These are phyloP conservation scores for Eucalyptus paniculata DNA, from an alignment of 345 rosid species.

Conservation along the genomic window DNA sequence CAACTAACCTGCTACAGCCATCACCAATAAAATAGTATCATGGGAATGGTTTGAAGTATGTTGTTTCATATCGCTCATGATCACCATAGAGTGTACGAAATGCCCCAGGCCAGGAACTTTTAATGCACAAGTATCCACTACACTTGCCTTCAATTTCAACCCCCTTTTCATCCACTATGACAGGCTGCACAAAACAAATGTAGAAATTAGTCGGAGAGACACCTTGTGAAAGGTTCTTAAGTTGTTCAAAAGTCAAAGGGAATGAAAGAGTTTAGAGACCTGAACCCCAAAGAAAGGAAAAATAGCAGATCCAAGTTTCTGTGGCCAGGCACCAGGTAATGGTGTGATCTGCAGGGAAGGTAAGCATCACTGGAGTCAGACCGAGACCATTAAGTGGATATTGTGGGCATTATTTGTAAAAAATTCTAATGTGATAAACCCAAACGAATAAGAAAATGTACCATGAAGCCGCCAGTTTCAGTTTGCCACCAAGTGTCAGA, in stretches of 20 bases:
- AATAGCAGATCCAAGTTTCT: slow-evolving; percentile 98
- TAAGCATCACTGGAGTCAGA: background rate
- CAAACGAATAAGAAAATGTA: background rate
- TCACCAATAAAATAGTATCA: too few species aligned
- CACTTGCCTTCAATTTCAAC: slow-evolving; percentile 89
- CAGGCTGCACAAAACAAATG: slow-evolving; percentile 38
- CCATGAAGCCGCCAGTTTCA: slow-evolving; percentile 97
- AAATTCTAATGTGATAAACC: background rate
- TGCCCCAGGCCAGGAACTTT: slow-evolving; percentile 97
- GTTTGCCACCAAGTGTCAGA: slow-evolving; percentile 99
- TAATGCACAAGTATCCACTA: slow-evolving; percentile 84
- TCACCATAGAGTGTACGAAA: slow-evolving; percentile 94
- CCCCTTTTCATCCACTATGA: slow-evolving; percentile 93
- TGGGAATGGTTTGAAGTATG: too few species aligned
- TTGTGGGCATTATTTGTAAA: background rate
- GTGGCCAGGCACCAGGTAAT: slow-evolving; percentile 97
- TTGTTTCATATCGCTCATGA: slow-evolving; percentile 94
- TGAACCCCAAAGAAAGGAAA: slow-evolving; percentile 99
- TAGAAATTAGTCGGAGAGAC: background rate
- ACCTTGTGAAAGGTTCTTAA: background rate
- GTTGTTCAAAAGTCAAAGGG: background rate
- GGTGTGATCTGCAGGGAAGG: slow-evolving; percentile 65
- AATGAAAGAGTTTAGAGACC: slow-evolving; percentile 25
- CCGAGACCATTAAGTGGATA: background rate
- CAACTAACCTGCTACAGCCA: too few species aligned